Conservation (phyloP, 495 filamentous ascomycete genomes). For the Penicillium coffeae region DNA sequence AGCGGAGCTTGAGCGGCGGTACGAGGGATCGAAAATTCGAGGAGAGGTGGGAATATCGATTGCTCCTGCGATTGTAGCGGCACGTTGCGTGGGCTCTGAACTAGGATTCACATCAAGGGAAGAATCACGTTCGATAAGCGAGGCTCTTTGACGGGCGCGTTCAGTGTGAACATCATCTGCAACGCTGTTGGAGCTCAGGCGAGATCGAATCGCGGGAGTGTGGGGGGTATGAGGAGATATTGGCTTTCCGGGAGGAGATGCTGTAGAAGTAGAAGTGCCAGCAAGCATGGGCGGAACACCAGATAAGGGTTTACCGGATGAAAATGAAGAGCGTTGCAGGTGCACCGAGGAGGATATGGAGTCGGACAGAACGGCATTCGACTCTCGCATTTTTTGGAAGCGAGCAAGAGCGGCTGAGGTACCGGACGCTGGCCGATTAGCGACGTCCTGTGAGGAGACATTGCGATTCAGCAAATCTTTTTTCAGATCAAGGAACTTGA, state of each 20-base stretch:
- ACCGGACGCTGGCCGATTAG: constrained; percentile 54
- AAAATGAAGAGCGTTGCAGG: constrained; percentile 74
- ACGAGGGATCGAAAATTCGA: constrained; percentile 53
- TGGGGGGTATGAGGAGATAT: constrained; percentile 81
- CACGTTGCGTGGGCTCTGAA: constrained; percentile 41
- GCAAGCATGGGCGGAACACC: constrained; percentile 82
- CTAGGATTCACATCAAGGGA: constrained; percentile 34
- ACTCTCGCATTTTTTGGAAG: constrained; percentile 82
- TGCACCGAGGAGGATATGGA: constrained; percentile 82
- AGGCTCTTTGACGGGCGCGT: constrained; percentile 19
- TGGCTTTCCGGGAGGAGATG: constrained; percentile 87
- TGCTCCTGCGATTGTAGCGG: constrained; percentile 53
- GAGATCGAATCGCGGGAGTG: constrained; percentile 86
- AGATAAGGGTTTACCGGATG: constrained; percentile 78
- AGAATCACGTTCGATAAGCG: constrained; percentile 33
- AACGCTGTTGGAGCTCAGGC: constrained; percentile 83
- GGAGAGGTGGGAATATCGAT: constrained; percentile 85
- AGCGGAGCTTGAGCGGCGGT: constrained; percentile 72
- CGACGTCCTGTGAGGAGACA: constrained; percentile 52
- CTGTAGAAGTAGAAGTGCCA: constrained; percentile 75
- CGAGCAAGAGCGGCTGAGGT: constrained; percentile 64
- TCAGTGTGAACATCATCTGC: constrained; percentile 60
- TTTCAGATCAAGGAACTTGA: constrained; percentile 77
- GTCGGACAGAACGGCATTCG: constrained; percentile 78
- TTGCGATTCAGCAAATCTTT: constrained; percentile 66